A percentile compares a stretch with the other conserved stretches of the same genome.
phyloP scores from a whole-genome alignment of 2,329 filamentous ascomycete genomes.

The Ophiostoma sp. region DNA sequence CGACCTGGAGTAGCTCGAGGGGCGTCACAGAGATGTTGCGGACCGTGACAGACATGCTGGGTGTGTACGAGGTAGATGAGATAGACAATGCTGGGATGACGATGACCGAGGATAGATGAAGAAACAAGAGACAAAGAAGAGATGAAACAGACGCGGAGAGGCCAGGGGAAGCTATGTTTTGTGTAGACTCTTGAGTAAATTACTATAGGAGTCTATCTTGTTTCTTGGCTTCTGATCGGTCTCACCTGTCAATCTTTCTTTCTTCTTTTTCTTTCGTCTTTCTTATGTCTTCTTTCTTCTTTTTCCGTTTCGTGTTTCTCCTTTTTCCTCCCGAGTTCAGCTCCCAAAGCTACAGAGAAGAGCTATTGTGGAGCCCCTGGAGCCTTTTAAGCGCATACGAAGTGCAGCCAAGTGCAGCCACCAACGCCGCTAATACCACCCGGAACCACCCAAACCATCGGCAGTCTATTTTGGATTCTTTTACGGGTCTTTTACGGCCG shows the following conservation, averaged over 20 bases:
- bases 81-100: background rate
- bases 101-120: background rate
- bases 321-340: slow-evolving; percentile 1
- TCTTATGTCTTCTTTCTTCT: background rate
- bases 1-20: slow-evolving; percentile 66
- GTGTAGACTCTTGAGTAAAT: too few relatives aligned
- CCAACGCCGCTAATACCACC: background rate
- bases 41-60: slow-evolving; percentile 51
- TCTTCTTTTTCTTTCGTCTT: background rate
- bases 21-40: slow-evolving; percentile 74
- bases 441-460: background rate
- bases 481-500: background rate
- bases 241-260: background rate
- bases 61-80: background rate
- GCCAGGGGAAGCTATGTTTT: background rate
- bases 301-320: slow-evolving; percentile 5
- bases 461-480: background rate
- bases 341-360: background rate
- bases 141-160: background rate
- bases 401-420: background rate
- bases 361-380: slow-evolving; percentile 7
- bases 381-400: background rate
- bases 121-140: background rate
- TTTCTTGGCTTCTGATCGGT: background rate
- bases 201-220: background rate